Evolutionary conservation across 352 stramenopile genomes (phyloP).

Genomic region (Phytophthora boehmeriae): DNA sequence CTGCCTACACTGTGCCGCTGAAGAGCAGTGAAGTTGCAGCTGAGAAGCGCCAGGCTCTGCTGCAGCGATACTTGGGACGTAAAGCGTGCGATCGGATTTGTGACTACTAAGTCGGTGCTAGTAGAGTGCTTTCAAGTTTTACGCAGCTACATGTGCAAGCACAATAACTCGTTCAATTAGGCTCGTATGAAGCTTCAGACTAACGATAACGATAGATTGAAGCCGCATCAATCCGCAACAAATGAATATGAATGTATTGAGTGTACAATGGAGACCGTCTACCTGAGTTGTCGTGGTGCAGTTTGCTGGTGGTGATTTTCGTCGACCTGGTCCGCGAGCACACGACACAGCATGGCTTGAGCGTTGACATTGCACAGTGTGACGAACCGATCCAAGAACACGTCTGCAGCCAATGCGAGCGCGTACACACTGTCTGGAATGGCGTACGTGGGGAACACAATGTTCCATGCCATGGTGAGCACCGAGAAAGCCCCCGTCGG

Average conservation of each 20-base stretch:
- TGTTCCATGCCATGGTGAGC: constrained; percentile 75
- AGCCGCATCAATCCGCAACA: background rate
- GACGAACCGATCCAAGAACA: constrained; percentile 74
- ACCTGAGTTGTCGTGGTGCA: background rate
- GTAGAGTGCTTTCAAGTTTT: too few species aligned
- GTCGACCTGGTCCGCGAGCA: constrained; percentile 74
- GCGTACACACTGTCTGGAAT: constrained; percentile 65
- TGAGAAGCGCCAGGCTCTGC: constrained; percentile 70
- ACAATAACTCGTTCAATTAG: too few species aligned
- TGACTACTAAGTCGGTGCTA: constrained; percentile 31
- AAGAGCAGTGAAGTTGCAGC: constrained; percentile 87
- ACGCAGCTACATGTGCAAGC: too few species aligned
- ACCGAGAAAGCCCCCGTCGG: constrained; percentile 65
- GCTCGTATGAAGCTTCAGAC: too few species aligned
- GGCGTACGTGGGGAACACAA: constrained; percentile 54
- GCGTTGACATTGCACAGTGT: constrained; percentile 80
- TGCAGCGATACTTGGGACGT: constrained; percentile 54
- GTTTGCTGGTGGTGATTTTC: constrained; percentile 24
- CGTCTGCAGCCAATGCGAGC: constrained; percentile 69
- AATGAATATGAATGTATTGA: constrained; percentile 5
- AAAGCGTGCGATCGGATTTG: constrained; percentile 25
- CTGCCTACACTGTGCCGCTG: constrained; percentile 93
- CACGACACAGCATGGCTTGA: constrained; percentile 73
- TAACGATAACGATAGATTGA: background rate
- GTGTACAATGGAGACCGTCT: constrained; percentile 3